phyloP scores from a whole-genome alignment of 352 stramenopile genomes.

The Chrysophaeum taylorii region DNA sequence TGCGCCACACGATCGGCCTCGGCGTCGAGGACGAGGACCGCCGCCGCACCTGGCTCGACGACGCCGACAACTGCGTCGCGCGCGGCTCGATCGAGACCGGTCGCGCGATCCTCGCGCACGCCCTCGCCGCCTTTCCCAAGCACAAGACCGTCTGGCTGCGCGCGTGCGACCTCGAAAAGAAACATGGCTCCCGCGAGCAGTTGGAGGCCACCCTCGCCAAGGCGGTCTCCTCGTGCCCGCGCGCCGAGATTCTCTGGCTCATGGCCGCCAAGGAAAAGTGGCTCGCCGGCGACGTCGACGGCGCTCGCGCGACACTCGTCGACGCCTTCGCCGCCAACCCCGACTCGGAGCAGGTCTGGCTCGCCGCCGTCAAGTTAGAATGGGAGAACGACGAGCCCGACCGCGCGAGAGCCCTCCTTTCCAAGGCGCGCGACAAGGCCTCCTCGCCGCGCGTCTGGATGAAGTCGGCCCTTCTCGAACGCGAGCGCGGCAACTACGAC shows the following conservation, averaged over 20 bases:
- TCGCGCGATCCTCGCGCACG: constrained; percentile 82
- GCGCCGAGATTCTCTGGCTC: constrained; percentile 92
- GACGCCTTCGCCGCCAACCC: constrained; percentile 91
- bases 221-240: constrained; percentile 79
- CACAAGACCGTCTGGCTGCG: constrained; percentile 92
- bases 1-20: constrained; percentile 79
- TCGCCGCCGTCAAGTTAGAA: constrained; percentile 96
- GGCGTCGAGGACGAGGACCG: constrained; percentile 89
- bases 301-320: constrained; percentile 80
- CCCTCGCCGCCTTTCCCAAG: constrained; percentile 60
- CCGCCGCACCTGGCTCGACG: constrained; percentile 91
- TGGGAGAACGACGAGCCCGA: constrained; percentile 95
- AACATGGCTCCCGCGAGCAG: constrained; percentile 65
- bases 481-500: constrained; percentile 61
- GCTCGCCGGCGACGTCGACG: constrained; percentile 78
- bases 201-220: constrained; percentile 78
- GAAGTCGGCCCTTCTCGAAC: constrained; percentile 93
- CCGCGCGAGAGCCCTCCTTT: constrained; percentile 61
- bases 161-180: constrained; percentile 88
- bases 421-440: constrained; percentile 56
- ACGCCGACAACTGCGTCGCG: constrained; percentile 78
- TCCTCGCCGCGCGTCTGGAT: constrained; percentile 86
- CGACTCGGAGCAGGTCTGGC: constrained; percentile 75
- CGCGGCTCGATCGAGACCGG: constrained; percentile 73
- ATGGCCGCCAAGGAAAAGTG: constrained; percentile 95